Percentiles rank a stretch among this genome's conserved stretches.
phyloP scores from a whole-genome alignment of 2,329 filamentous ascomycete species.

The Amphichorda felina region DNA sequence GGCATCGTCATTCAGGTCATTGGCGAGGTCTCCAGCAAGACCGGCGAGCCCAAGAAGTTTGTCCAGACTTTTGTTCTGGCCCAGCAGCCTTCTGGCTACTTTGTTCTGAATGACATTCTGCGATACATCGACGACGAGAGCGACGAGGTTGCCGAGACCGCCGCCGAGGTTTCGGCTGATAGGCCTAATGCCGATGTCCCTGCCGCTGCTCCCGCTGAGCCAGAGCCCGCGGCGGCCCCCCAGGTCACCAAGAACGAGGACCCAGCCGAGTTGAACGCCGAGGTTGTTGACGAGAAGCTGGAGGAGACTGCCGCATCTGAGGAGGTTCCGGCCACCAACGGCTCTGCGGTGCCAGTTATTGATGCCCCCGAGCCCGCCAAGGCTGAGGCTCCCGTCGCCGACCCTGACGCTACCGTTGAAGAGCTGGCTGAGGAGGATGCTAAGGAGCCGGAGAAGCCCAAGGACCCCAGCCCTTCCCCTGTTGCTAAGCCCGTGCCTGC shows the following conservation, averaged over 20 bases:
- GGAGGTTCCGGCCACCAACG: slow-evolving; percentile 19
- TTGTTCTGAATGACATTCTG: slow-evolving; percentile 96
- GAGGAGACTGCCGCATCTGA: slow-evolving; percentile 42
- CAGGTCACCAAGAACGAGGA: slow-evolving; percentile 13
- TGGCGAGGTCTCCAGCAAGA: slow-evolving; percentile 93
- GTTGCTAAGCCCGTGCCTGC: slow-evolving; percentile 28
- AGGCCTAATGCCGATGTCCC: slow-evolving; percentile 20
- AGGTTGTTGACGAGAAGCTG: slow-evolving; percentile 62
- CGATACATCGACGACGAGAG: slow-evolving; percentile 79
- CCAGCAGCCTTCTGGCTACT: slow-evolving; percentile 92
- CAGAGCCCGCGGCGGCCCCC: slow-evolving; percentile 14
- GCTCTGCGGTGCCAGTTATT: slow-evolving; percentile 10
- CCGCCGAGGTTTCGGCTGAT: slow-evolving; percentile 19
- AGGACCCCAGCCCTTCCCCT: slow-evolving; percentile 46
- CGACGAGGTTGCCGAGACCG: slow-evolving; percentile 50
- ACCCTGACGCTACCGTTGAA: slow-evolving; percentile 36
- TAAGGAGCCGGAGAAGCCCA: slow-evolving; percentile 54
- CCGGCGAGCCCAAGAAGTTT: slow-evolving; percentile 85
- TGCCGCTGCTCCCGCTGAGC: slow-evolving; percentile 13
- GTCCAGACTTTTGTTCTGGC: slow-evolving; percentile 96
- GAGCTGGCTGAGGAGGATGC: slow-evolving; percentile 43
- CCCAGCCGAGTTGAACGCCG: slow-evolving; percentile 25
- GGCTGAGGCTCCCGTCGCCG: slow-evolving; percentile 23
- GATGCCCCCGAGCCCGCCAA: slow-evolving; percentile 20
- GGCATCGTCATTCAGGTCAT: slow-evolving; percentile 98